Conservation (phyloP, 2,329 filamentous ascomycete genomes). For the Penicillium brasilianum region DNA sequence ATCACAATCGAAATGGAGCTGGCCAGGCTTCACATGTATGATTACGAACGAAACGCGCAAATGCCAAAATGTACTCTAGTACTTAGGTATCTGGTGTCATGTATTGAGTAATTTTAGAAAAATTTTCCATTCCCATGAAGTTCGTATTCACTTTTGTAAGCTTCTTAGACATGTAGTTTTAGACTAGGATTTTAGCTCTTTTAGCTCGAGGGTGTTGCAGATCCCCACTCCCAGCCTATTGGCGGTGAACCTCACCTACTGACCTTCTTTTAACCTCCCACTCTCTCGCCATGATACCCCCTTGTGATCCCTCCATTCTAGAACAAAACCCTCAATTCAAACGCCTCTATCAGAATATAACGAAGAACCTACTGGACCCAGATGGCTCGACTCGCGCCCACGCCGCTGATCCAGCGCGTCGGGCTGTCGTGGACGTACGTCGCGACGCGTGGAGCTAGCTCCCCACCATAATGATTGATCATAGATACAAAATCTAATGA, state of each 20-base stretch:
- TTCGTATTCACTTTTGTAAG: not conserved
- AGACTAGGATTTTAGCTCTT: not conserved
- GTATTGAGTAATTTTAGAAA: not conserved
- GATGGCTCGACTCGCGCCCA: constrained; percentile 48
- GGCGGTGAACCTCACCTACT: constrained; percentile 28
- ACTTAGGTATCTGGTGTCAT: constrained; percentile 2
- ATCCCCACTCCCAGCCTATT: constrained; percentile 2
- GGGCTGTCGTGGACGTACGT: constrained; percentile 41
- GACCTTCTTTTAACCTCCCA: constrained; percentile 9
- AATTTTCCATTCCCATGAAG: not conserved
- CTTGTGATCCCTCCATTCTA: constrained; percentile 46
- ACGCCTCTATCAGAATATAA: constrained; percentile 47
- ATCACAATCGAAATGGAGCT: constrained; percentile 23
- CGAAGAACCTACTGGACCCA: constrained; percentile 42
- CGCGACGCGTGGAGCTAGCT: constrained; percentile 5
- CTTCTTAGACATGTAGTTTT: not conserved
- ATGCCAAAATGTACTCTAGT: constrained; percentile 37
- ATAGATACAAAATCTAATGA: not conserved
- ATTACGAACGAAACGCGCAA: constrained; percentile 47
- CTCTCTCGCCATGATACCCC: constrained; percentile 48
- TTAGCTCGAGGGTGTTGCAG: not conserved
- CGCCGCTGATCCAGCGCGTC: constrained; percentile 37
- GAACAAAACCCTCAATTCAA: constrained; percentile 51
- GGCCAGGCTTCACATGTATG: constrained; percentile 38
- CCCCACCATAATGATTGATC: not conserved